Base-by-base conservation (phyloP, 140 eudicot genomes). In the Cichorium intybus region DNA sequence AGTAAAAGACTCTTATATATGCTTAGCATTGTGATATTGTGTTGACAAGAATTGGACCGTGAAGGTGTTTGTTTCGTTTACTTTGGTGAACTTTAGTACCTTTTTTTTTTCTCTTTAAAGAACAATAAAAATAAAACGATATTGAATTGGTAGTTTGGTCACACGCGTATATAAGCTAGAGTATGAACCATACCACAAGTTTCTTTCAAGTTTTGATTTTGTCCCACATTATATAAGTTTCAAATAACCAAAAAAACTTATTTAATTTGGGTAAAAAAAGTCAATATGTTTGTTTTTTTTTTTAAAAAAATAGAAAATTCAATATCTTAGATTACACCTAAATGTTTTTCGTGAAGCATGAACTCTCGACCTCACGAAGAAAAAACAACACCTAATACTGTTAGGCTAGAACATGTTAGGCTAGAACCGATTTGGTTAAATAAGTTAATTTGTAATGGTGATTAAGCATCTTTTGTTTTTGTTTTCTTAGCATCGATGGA, bases 401-500 rank as follows among this genome's bases (percentile, higher is more conserved):
- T n/a, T n/a, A n/a, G n/a, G n/a, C n/a, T n/a, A n/a, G n/a, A n/a
- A n/a, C n/a, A n/a, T n/a, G n/a, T n/a, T n/a, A n/a, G n/a, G n/a
- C n/a, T n/a, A n/a, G n/a, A n/a, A n/a, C n/a, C n/a, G n/a, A n/a
- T n/a, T n/a, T n/a, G n/a, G n/a, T n/a, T n/a, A n/a, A n/a, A n/a
- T n/a, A n/a, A n/a, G n/a, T n/a, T n/a, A n/a, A n/a, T n/a, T n/a
- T n/a, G n/a, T n/a, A n/a, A n/a, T n/a, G 5, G 0, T 43, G 1
- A 43, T 15, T 43, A 43, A 43, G 49, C 14, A 49, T 37, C 27
- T 0, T 70, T 50, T 45, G 14, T 23, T 29, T 39, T 24, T n/a
- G n/a, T 64, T 75, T 18, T 60, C 37, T 71, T 75, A 91, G 97
- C 96, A 96, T 69, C 97, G 87, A 72, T 91, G 96, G 96, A 91